Percentiles rank a stretch among this genome's conserved stretches.
Evolutionary conservation across 495 filamentous ascomycete genomes (phyloP).

Genomic region (Neurospora sp.): DNA sequence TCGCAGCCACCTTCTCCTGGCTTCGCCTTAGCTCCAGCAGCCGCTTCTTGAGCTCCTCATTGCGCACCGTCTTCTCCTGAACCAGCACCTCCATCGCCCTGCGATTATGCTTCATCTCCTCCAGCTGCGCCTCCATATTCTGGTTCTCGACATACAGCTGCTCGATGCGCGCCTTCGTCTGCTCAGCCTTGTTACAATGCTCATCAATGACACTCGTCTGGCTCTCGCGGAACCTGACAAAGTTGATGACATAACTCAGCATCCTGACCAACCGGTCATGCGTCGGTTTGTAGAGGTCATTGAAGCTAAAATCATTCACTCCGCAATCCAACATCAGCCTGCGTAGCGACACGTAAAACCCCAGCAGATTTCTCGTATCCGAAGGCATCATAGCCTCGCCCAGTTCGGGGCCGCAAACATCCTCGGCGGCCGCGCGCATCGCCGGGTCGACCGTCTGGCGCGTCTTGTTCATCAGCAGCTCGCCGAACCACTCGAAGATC

Average conservation of each 20-base stretch:
- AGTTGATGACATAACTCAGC: constrained; percentile 95
- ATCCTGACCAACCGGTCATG: constrained; percentile 81
- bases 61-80: constrained; percentile 68
- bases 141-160: constrained; percentile 78
- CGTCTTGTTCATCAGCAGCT: constrained; percentile 83
- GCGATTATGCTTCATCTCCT: constrained; percentile 67
- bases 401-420: constrained; percentile 62
- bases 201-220: constrained; percentile 79
- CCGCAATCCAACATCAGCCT: constrained; percentile 77
- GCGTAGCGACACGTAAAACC: constrained; percentile 73
- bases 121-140: constrained; percentile 67
- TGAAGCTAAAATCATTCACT: constrained; percentile 86
- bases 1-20: constrained; percentile 69
- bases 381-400: constrained; percentile 71
- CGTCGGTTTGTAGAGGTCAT: constrained; percentile 80
- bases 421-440: constrained; percentile 81
- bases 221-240: constrained; percentile 89
- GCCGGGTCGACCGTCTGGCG: constrained; percentile 87
- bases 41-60: constrained; percentile 72
- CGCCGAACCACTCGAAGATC: constrained; percentile 95
- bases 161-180: constrained; percentile 77
- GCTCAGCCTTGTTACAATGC: constrained; percentile 83
- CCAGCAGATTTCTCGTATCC: constrained; percentile 87
- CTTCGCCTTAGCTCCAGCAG: constrained; percentile 65
- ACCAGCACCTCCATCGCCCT: constrained; percentile 69